Conservation (phyloP, 2,329 filamentous ascomycete genomes). For the Trichoderma arundinaceum region DNA sequence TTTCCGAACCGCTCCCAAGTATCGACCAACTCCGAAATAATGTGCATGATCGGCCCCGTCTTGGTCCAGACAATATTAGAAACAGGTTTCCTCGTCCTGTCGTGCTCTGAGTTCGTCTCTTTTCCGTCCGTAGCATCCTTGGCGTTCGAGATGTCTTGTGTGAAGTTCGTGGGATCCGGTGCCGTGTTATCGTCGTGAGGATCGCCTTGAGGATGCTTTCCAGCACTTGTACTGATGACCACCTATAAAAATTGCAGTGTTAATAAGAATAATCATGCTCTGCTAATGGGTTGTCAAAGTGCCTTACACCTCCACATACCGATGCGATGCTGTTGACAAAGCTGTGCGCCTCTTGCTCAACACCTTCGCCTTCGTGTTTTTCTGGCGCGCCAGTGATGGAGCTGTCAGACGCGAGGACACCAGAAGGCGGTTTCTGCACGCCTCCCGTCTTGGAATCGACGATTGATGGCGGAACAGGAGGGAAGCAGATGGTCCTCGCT, state of each 20-base stretch:
- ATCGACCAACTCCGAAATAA: conserved; percentile 54
- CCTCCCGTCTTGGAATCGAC: conserved; percentile 73
- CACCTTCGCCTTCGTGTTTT: conserved; percentile 81
- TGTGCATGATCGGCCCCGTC: conserved; percentile 73
- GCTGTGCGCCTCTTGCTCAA: conserved; percentile 82
- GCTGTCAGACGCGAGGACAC: conserved; percentile 75
- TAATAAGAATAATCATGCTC: neutral
- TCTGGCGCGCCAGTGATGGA: conserved; percentile 82
- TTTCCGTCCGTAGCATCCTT: conserved; percentile 54
- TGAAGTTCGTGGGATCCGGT: conserved; percentile 55
- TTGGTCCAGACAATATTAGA: conserved; percentile 78
- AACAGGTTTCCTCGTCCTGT: conserved; percentile 81
- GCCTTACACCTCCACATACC: conserved; percentile 44
- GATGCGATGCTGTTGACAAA: conserved; percentile 71
- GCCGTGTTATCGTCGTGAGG: conserved; percentile 59
- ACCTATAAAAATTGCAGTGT: conserved; percentile 53
- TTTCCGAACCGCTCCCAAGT: conserved; percentile 59
- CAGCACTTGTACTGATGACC: conserved; percentile 74
- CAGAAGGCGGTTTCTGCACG: conserved; percentile 76
- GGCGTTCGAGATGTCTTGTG: conserved; percentile 48
- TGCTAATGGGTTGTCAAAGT: neutral
- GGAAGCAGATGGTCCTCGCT: conserved; percentile 69
- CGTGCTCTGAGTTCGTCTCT: conserved; percentile 53
- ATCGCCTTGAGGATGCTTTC: conserved; percentile 74
- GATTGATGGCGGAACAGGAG: conserved; percentile 75